Conservation (phyloP, 2,329 filamentous ascomycete species). For the Epichloe sp. region DNA sequence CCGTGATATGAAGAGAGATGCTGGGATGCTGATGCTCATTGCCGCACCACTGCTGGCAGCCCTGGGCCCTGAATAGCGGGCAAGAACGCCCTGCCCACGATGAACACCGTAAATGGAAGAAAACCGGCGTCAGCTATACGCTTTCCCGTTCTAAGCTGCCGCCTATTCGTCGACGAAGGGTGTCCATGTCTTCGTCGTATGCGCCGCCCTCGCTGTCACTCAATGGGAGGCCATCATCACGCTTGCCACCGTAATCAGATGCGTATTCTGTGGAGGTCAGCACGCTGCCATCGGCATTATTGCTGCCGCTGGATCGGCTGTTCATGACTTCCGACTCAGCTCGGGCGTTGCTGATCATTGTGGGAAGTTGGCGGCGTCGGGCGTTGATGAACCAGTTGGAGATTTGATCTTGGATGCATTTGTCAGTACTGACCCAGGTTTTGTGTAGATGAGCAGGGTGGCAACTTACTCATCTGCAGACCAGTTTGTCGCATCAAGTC, state of each 20-base stretch:
- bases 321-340: constrained; percentile 37
- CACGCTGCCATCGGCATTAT: constrained; percentile 21
- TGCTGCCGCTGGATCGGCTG: constrained; percentile 11
- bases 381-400: constrained; percentile 77
- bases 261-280: constrained; percentile 23
- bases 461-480: constrained; percentile 60
- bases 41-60: too few species aligned
- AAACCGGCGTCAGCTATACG: constrained; percentile 16
- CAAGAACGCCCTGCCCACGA: too few species aligned
- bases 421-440: not conserved
- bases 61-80: too few species aligned
- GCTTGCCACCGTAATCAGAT: constrained; percentile 12
- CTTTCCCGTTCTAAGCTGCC: constrained; percentile 32
- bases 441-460: not conserved
- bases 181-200: constrained; percentile 31
- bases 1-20: too few species aligned
- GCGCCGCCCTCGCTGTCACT: constrained; percentile 34
- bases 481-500: constrained; percentile 64
- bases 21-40: too few species aligned
- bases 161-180: constrained; percentile 16
- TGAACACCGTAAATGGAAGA: not conserved
- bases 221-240: constrained; percentile 23
- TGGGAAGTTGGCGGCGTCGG: constrained; percentile 49
- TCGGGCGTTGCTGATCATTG: constrained; percentile 43
- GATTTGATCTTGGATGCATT: constrained; percentile 45